Conservation (phyloP, 495 filamentous ascomycete species). For the Penicillium pulvis region DNA sequence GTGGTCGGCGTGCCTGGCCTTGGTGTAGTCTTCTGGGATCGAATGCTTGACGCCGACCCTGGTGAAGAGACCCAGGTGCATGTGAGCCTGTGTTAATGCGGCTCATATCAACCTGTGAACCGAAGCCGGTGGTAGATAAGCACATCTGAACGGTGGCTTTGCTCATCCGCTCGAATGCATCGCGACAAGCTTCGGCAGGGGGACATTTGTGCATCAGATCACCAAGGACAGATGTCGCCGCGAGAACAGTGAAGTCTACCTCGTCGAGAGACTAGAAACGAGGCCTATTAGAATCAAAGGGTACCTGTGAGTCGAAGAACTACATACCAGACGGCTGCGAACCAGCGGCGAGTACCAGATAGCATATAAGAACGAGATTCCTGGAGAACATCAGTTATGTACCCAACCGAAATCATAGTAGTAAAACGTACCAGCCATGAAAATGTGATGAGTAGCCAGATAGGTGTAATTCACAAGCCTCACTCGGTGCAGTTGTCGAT, state of each 20-base stretch:
- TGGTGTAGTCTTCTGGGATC: constrained; percentile 28
- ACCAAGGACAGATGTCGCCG: constrained; percentile 84
- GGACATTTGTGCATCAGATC: constrained; percentile 79
- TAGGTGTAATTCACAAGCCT: constrained; percentile 95
- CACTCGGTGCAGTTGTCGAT: constrained; percentile 84
- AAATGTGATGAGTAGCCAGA: constrained; percentile 93
- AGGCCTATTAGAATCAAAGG: constrained; percentile 6
- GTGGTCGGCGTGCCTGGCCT: constrained; percentile 29
- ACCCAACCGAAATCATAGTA: constrained; percentile 1
- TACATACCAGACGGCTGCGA: constrained; percentile 73
- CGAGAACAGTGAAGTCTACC: constrained; percentile 92
- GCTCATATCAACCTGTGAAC: constrained; percentile 48
- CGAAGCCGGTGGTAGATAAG: constrained; percentile 79
- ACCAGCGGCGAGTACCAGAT: constrained; percentile 95
- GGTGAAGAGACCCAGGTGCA: constrained; percentile 20
- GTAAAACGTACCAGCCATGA: constrained; percentile 75
- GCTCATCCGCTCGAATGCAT: constrained; percentile 94
- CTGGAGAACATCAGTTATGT: constrained; percentile 35
- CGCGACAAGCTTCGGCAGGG: constrained; percentile 81
- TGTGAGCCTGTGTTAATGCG: constrained; percentile 23
- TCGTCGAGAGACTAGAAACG: constrained; percentile 77
- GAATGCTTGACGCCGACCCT: constrained; percentile 28
- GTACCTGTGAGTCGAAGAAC: not conserved
- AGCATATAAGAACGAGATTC: constrained; percentile 94
- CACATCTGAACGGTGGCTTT: constrained; percentile 94